Base-by-base conservation (phyloP, 169 alveolate species). In the Plasmodium inui region DNA sequence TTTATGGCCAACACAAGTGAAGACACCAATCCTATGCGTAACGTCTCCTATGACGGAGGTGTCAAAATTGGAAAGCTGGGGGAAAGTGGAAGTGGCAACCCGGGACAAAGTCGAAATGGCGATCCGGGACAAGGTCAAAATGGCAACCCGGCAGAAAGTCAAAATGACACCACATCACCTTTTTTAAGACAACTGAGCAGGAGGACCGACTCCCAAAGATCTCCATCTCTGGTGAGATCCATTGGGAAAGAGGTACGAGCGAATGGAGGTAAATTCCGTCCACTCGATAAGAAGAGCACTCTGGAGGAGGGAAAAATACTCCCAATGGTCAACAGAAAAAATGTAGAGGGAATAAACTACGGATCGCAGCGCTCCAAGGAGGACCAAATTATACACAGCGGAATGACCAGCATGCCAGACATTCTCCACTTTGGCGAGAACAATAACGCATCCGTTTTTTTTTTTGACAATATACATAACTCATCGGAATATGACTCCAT, bases 401-500 rank as follows among this genome's bases (percentile, higher is more conserved):
- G 39, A 26, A 86, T 86, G 85, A 74, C 79, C 1, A 86, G 85
- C 73, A 37, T 86, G 79, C 46, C 86, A 28, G 93, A 86, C 3
- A 53, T 86, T 9, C 39, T 86, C 26, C 76, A 57, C 44, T 86
- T 86, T 9, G 79, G 50, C 6, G 44, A 34, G 26, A 41, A 86
- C 30, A 86, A 85, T 22, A 85, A 86, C 32, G 30, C 84, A 3
- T n/a, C 84, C 22, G 61, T 86, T 76, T 55, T 86, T 86, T 86
- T 50, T 86, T 86, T 86, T 50, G 93, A 86, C 41, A 86, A 86
- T 17, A 53, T 86, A 26, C 32, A 86, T 78, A 86, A 86, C 67
- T 86, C 92, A 26, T 39, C 67, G 26, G 92, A 73, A 57, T 34
- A 85, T 74, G 76, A 44, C 30, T 28, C 37, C 12, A 85, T 74